Evolutionary conservation across 192 early-diverging fungal genomes (phyloP), one percentile per base, ranked within the genome.

Genomic region (Thoreauomyces humboldtii): DNA sequence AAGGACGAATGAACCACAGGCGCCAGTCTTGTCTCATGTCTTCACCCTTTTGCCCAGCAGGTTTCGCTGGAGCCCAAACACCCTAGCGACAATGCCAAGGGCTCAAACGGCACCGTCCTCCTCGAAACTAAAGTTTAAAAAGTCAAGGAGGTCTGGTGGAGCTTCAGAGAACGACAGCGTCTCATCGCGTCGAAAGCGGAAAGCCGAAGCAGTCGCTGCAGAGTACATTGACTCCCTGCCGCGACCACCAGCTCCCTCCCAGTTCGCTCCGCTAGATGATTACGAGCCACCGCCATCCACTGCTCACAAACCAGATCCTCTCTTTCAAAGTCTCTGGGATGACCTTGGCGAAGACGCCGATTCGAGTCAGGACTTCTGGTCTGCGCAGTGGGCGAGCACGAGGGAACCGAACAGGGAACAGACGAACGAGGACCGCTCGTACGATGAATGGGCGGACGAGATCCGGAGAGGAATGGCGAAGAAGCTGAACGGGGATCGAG

Each of bases 381-480:
- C 55, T 31, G 52, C 64, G 11, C 6, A 57, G 7, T 66, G 64
- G 64, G 27, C 64, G 35, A n/a, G n/a, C n/a, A n/a, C n/a, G n/a
- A n/a, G n/a, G n/a, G n/a, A 31, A 4, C 2, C 19, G 0, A 27
- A 29, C 31, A 44, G 17, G 14, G 19, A 55, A 25, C 31, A 35
- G 15, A 34, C 61, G 31, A 51, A 37, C 34, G 50, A 52, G 27
- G 50, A 52, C 32, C 38, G 58, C 19, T 29, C 34, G 2, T 66
- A 66, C 46, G 64, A 66, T 34, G 43, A 35, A 7, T 66, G 64
- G 64, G 64, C 64, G 15, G 53, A 57, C 37, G 19, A 54, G 22
- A 66, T 66, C 25, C n/a, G 22, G 9, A 42, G 15, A 41, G 51
- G 31, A 29, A 57, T 57, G 53, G 6, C 31, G 34, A 19, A 57